Conservation (phyloP, 83 land plant genomes). For the Picea abies region DNA sequence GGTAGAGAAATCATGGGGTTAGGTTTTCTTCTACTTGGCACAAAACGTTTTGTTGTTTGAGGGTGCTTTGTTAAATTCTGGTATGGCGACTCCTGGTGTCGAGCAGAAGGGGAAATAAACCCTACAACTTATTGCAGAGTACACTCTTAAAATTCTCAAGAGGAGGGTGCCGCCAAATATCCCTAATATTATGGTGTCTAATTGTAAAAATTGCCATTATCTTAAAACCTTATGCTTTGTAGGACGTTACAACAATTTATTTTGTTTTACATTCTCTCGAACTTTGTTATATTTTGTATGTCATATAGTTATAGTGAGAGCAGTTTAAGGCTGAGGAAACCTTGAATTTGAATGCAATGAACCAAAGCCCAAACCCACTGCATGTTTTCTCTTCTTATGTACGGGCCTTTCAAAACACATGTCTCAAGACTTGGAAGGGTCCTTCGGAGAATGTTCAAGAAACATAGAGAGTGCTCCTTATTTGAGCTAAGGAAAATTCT, state of each 20-base stretch:
- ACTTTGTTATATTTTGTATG: not conserved
- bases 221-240: not conserved
- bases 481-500: not conserved
- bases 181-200: conserved; percentile 76
- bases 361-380: conserved; percentile 83
- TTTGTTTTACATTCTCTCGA: not conserved
- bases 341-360: conserved; percentile 79
- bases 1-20: too few species aligned
- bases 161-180: conserved; percentile 72
- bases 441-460: conserved; percentile 65
- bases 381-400: conserved; percentile 86
- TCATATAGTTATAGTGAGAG: conserved; percentile 68
- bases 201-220: not conserved
- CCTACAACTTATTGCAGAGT: too few species aligned
- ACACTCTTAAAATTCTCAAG: too few species aligned
- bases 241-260: not conserved
- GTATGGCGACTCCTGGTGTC: conserved; percentile 87
- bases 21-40: too few species aligned
- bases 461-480: conserved; percentile 58
- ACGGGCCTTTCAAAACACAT: conserved; percentile 73
- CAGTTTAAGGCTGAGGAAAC: conserved; percentile 85
- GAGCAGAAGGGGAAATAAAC: conserved; percentile 48
- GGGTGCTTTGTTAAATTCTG: conserved; percentile 44
- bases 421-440: conserved; percentile 78
- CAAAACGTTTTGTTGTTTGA: too few species aligned